Evolutionary conservation across 2,329 filamentous ascomycete genomes (phyloP).

Genomic region (Xylaria sp.): DNA sequence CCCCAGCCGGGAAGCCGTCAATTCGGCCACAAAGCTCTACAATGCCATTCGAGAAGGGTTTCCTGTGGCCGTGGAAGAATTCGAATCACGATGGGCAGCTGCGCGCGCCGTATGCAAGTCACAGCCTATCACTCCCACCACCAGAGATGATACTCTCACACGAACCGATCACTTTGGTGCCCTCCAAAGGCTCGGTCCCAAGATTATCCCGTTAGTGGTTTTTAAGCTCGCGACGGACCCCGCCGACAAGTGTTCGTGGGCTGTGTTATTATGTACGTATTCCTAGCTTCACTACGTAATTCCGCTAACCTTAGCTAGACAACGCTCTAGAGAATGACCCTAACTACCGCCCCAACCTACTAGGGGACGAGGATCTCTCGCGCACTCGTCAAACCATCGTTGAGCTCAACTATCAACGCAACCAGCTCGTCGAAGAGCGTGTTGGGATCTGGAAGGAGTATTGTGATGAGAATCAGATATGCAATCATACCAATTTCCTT

Average conservation of each 20-base stretch:
- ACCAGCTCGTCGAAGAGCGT: neutral
- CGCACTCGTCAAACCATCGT: neutral
- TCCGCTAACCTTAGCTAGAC: neutral
- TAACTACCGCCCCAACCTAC: neutral
- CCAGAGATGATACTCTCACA: neutral
- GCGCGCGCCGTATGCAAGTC: neutral
- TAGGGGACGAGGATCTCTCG: neutral
- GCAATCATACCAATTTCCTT: neutral
- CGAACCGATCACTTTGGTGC: neutral
- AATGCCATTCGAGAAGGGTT: neutral
- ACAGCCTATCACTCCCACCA: neutral
- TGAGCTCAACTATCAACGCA: neutral
- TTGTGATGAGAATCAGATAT: neutral
- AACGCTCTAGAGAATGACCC: neutral
- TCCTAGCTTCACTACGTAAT: neutral
- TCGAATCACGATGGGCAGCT: neutral
- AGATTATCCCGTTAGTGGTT: neutral
- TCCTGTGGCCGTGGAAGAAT: neutral
- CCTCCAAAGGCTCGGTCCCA: neutral
- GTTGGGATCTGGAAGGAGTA: neutral
- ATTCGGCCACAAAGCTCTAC: neutral
- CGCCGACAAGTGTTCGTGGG: neutral
- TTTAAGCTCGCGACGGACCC: neutral
- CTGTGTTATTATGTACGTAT: neutral
- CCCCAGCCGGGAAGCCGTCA: neutral